Evolutionary conservation across 2,329 filamentous ascomycete species (phyloP), one percentile per base, ranked within the genome.

Genomic region (Fusarium cyanostomum): DNA sequence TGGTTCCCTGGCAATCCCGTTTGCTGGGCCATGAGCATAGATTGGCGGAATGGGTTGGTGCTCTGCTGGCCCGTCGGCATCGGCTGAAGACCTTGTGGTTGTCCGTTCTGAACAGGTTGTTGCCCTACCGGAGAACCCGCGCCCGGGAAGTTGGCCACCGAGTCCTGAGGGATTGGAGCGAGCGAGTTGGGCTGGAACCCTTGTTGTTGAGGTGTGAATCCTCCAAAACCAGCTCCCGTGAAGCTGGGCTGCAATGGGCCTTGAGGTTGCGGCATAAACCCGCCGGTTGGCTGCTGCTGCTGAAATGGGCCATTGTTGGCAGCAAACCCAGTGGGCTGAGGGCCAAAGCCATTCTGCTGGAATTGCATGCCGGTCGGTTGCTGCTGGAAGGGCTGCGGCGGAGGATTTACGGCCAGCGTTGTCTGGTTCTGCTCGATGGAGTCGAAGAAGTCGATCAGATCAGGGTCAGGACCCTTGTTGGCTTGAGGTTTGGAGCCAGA

Each of bases 41-140:
- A 97, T 73, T 93, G 90, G 37, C 95, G 86, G 85, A 99, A 99
- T 0, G 95, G 95, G 73, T 99, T 99, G 8, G 93, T 97, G 18
- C 82, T 88, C 33, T 51, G 48, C 37, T 51, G 48, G 11, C 76
- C 77, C 9, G 74, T 68, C 39, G 63, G 66, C 67, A 72, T 72
- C 5, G 68, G 68, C 52, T 69, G 68, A 26, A 66, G 66, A 1
- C 60, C 57, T 8, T 70, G 67, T 7, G 66, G 62, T 13, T 67
- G 65, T 46, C 57, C 64, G 13, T 57, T 67, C 26, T 68, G 68
- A 15, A 51, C 42, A 15, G 66, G 64, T 28, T 66, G 72, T 5
- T 65, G 65, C 2, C 50, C 62, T n/a, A 45, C 55, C 10, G 66
- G 54, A 16, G 70, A 57, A 8, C 51, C 55, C 21, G 64, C 65